Evolutionary conservation across 2,329 filamentous ascomycete genomes (phyloP), one percentile per base, ranked within the genome.

Genomic region (Hypoxylon sp.): DNA sequence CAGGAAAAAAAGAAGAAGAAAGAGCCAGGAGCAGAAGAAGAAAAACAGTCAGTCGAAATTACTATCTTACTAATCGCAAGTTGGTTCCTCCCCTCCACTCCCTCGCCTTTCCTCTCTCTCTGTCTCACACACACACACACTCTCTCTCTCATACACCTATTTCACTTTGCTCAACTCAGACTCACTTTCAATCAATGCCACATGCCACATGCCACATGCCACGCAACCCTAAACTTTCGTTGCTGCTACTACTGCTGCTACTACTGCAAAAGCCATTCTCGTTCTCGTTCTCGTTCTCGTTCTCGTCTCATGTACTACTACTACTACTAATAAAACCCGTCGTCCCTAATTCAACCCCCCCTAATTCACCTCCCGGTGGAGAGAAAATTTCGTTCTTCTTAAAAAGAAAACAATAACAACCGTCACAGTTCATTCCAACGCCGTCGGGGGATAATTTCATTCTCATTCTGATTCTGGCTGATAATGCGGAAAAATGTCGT

Each of bases 211-310:
- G 39, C 37, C 57, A 50, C 26, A 47, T 19, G n/a, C 19, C 63
- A 42, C 14, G n/a, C 33, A 46, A 37, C 37, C 39, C 29, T 26
- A 53, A 52, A 31, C 42, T 0, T 22, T 52, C 50, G n/a, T 29
- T 66, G 60, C 57, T 67, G 63, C 54, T 62, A 59, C 54, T 67
- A 65, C 54, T 62, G 61, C 54, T 62, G 61, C 66, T 73, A 60
- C 52, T 66, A 60, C 52, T 66, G 62, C 66, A 61, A 66, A 71
- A 66, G 69, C 62, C 71, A 70, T 73, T 72, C 70, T 70, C 62
- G 51, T 68, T 22, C 19, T 22, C 19, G 19, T 68, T 72, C 70
- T 70, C 62, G 51, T 73, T 72, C 70, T 70, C 62, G 51, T 68
- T 22, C 19, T 22, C 19, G 19, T 68, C 70, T 70, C 65, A 58